Conservation (phyloP, 108 stramenopile species). For the Epipyxis sp. region DNA sequence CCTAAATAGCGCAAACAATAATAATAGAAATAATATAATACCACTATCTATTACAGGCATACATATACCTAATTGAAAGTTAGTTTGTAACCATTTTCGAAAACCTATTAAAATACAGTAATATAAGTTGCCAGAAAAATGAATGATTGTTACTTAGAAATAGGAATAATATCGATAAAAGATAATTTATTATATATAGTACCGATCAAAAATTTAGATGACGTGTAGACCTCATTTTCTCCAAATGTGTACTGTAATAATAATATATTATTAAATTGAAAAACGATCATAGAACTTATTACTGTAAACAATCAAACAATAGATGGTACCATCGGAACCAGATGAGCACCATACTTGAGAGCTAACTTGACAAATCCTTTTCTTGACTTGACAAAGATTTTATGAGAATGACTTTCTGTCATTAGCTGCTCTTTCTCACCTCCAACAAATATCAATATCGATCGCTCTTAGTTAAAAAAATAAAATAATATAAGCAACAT, state of each 20-base stretch:
- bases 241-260: slow-evolving; percentile 25
- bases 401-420: not conserved
- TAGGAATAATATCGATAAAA: not conserved
- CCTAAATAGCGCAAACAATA: too few relatives aligned
- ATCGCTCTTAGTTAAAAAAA: not conserved
- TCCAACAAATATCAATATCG: not conserved
- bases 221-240: slow-evolving; percentile 20
- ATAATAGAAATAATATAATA: too few relatives aligned
- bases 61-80: slow-evolving; percentile 17
- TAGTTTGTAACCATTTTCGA: slow-evolving; percentile 23
- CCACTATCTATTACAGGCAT: too few relatives aligned
- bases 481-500: not conserved
- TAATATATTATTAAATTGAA: not conserved
- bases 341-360: slow-evolving; percentile 15
- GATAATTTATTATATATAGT: not conserved
- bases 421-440: slow-evolving; percentile 32
- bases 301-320: not conserved
- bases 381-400: slow-evolving; percentile 7
- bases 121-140: not conserved
- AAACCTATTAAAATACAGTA: slow-evolving; percentile 3
- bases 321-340: slow-evolving; percentile 22
- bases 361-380: slow-evolving; percentile 31
- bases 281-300: not conserved
- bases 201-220: slow-evolving; percentile 7
- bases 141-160: not conserved